Evolutionary conservation across 805 yeast genomes (phyloP), one percentile per base, ranked within the genome.

Genomic region (Pichia deserticola): DNA sequence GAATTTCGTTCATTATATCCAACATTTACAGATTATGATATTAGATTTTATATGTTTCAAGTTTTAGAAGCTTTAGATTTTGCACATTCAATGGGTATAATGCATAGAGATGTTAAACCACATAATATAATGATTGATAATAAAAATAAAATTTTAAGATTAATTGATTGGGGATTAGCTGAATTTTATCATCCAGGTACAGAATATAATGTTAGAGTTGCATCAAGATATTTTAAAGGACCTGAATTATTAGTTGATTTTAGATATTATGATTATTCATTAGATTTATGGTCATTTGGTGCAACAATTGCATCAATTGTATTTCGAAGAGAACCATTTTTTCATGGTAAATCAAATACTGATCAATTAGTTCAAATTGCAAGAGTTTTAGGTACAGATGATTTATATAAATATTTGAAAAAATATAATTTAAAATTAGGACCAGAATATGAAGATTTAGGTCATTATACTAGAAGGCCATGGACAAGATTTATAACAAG

Each of bases 61-160:
- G 72, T 89, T 49, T 74, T 90, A 54, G 82, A 78, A 58, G 97
- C 97, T 11, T 73, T 90, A 57, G 96, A 90, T 63, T 90, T 79
- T 65, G 82, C 90, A 38, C 97, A 90, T 68, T 86, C 96, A 11
- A 86, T 86, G 89, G 97, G 97, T 27, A 88, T 90, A 53, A 89
- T 90, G 82, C 97, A 90, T 63, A 76, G 97, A 64, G 97, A 90
- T 67, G 96, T 90, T 49, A 90, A 90, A 67, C 97, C 97, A 10
- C 96, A 90, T 61, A 90, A 90, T 66, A 86, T 90, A 55, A 90
- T 90, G 96, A 90, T 90, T 57, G 97, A 90, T 66, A 96, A 87
- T 49, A 70, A 75, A 52, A 76, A 74, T 54, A 81, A 71, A 65
- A 80, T 78, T 60, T 70, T 90, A 57, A 77, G 96, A 55, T 76